A percentile compares a stretch with the other conserved stretches of the same genome.
phyloP scores from a whole-genome alignment of 768 basidiomycete species.

The Auriscalpium microsporum region DNA sequence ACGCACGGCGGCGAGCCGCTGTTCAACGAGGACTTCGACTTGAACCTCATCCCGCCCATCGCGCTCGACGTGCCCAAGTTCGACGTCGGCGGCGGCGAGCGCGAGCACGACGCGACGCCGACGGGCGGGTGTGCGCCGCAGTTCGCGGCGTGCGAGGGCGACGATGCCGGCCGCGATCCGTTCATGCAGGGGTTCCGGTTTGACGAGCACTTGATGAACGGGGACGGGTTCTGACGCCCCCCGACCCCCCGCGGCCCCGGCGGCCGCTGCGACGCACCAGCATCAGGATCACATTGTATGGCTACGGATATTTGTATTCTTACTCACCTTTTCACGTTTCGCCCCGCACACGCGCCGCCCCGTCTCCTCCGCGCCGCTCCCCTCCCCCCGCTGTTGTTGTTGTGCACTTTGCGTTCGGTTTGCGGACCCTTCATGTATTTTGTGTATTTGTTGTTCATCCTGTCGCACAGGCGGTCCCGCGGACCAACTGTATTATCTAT shows the following conservation, averaged over 20 bases:
- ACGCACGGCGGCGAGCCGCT: constrained; percentile 30
- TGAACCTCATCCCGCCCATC: constrained; percentile 56
- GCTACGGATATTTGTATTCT: constrained; percentile 8
- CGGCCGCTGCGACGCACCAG: background rate
- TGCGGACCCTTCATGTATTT: constrained; percentile 14
- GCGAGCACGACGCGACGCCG: background rate
- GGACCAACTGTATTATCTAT: constrained; percentile 13
- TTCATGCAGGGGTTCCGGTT: constrained; percentile 8
- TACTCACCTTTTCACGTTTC: constrained; percentile 2
- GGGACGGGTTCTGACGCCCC: background rate
- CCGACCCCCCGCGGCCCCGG: constrained; percentile 6
- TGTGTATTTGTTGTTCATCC: constrained; percentile 6
- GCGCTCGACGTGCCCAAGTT: constrained; percentile 48
- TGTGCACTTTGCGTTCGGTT: constrained; percentile 6
- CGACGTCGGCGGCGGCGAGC: constrained; percentile 11
- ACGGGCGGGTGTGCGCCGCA: constrained; percentile 2
- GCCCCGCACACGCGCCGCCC: background rate
- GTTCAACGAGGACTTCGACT: constrained; percentile 57
- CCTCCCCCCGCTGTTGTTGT: background rate
- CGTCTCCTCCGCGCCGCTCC: background rate
- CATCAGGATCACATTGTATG: too few species aligned
- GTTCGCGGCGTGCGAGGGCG: background rate
- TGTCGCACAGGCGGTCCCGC: constrained; percentile 11
- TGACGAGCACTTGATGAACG: background rate
- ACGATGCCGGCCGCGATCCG: constrained; percentile 2